phyloP scores from a whole-genome alignment of 805 yeast genomes.

The Cyberlindnera samutprakarnensis region DNA sequence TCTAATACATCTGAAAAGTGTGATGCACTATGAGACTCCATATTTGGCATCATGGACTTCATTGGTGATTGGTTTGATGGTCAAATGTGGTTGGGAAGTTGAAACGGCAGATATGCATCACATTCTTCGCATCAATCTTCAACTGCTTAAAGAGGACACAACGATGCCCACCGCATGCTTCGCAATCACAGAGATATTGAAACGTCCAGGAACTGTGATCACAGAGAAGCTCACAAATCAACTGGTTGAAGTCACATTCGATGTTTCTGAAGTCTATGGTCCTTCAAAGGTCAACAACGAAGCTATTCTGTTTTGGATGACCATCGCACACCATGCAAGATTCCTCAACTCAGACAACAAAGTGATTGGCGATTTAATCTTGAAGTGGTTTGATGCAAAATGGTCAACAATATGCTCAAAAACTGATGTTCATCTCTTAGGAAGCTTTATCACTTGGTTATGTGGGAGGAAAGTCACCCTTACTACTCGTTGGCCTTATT shows the following conservation, averaged over 20 bases:
- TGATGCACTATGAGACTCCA: conserved; percentile 10
- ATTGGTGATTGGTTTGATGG: conserved; percentile 7
- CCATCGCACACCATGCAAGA: conserved; percentile 30
- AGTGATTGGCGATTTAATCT: conserved; percentile 27
- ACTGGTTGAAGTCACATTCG: conserved; percentile 42
- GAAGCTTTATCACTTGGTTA: conserved; percentile 38
- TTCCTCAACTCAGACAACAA: conserved; percentile 25
- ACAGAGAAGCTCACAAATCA: conserved; percentile 35
- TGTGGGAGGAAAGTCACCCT: conserved; percentile 24
- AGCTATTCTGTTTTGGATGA: conserved; percentile 48
- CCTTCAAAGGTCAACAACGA: conserved; percentile 42
- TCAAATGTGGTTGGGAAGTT: conserved; percentile 16
- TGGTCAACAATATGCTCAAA: conserved; percentile 25
- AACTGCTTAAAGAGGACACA: conserved; percentile 23
- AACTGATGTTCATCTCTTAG: conserved; percentile 15
- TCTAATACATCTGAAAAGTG: conserved; percentile 3
- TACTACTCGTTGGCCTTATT: too few species aligned
- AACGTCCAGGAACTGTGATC: conserved; percentile 4
- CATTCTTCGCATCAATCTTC: conserved; percentile 25
- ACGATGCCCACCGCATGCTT: conserved; percentile 21
- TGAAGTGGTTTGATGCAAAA: conserved; percentile 45
- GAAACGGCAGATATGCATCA: conserved; percentile 12
- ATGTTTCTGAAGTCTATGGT: conserved; percentile 53
- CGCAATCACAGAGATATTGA: conserved; percentile 16
- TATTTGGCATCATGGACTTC: conserved; percentile 15